phyloP scores from a whole-genome alignment of 768 basidiomycete genomes.

The Naganishia kalamii region DNA sequence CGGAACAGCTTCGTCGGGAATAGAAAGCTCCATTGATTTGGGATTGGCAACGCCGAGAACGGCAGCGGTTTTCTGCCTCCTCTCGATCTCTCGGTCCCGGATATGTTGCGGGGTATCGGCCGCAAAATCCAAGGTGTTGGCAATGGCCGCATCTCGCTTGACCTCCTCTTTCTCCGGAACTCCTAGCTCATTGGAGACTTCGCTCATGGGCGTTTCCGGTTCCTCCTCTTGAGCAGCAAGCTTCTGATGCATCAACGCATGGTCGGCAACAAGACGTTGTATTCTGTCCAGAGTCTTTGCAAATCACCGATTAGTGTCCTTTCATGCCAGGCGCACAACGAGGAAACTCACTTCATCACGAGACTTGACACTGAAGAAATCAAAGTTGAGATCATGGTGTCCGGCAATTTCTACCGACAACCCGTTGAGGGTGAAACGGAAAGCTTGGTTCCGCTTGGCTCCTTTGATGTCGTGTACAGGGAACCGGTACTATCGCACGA shows the following conservation, averaged over 20 bases:
- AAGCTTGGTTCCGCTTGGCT: constrained; percentile 46
- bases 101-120: constrained; percentile 2
- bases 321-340: constrained; percentile 12
- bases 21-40: constrained; percentile 11
- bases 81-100: neutral
- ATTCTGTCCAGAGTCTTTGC: constrained; percentile 30
- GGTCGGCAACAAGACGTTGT: constrained; percentile 52
- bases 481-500: constrained; percentile 47
- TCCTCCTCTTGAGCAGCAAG: constrained; percentile 1
- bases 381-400: constrained; percentile 52
- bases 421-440: constrained; percentile 42
- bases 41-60: constrained; percentile 10
- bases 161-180: neutral
- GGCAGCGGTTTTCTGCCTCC: neutral
- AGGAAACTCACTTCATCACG: constrained; percentile 50
- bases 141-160: constrained; percentile 13
- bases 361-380: constrained; percentile 50
- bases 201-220: neutral
- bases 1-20: constrained; percentile 37
- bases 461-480: constrained; percentile 49
- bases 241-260: constrained; percentile 26
- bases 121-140: constrained; percentile 11
- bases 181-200: neutral
- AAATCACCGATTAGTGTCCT: constrained; percentile 8
- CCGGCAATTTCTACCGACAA: constrained; percentile 52